phyloP scores from a whole-genome alignment of 2,329 filamentous ascomycete genomes.

The Xylariomycetidae sp. region DNA sequence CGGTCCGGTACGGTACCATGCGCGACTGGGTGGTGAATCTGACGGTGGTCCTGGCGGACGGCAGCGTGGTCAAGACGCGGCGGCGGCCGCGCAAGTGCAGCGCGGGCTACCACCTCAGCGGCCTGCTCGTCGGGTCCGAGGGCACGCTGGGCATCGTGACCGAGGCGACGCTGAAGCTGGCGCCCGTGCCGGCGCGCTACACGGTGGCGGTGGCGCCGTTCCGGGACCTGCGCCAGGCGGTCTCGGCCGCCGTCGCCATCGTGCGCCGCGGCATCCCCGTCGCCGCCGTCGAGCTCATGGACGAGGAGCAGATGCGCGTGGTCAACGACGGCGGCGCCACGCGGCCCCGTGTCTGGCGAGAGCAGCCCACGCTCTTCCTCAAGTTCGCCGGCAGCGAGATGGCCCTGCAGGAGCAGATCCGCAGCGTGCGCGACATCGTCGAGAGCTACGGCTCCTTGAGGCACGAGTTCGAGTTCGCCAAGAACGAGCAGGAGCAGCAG shows the following conservation, averaged over 20 bases:
- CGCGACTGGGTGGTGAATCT: slow-evolving; percentile 71
- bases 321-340: slow-evolving; percentile 59
- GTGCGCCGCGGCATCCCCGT: slow-evolving; percentile 62
- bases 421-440: slow-evolving; percentile 54
- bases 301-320: slow-evolving; percentile 62
- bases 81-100: slow-evolving; percentile 63
- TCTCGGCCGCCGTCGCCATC: slow-evolving; percentile 58
- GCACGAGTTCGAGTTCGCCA: slow-evolving; percentile 65
- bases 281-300: slow-evolving; percentile 61
- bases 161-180: slow-evolving; percentile 64
- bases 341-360: slow-evolving; percentile 55
- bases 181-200: slow-evolving; percentile 58
- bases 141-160: slow-evolving; percentile 69
- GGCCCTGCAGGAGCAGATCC: slow-evolving; percentile 60
- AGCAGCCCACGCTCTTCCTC: slow-evolving; percentile 68
- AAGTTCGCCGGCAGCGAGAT: slow-evolving; percentile 50
- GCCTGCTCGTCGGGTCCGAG: slow-evolving; percentile 65
- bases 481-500: slow-evolving; percentile 56
- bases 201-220: slow-evolving; percentile 63
- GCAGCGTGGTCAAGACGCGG: slow-evolving; percentile 61
- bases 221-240: slow-evolving; percentile 55
- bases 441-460: slow-evolving; percentile 41
- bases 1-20: slow-evolving; percentile 67
- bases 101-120: slow-evolving; percentile 68
- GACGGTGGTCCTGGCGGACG: slow-evolving; percentile 67